Evolutionary conservation across 257 asterid species (phyloP).

Genomic region (Solanum okadae): DNA sequence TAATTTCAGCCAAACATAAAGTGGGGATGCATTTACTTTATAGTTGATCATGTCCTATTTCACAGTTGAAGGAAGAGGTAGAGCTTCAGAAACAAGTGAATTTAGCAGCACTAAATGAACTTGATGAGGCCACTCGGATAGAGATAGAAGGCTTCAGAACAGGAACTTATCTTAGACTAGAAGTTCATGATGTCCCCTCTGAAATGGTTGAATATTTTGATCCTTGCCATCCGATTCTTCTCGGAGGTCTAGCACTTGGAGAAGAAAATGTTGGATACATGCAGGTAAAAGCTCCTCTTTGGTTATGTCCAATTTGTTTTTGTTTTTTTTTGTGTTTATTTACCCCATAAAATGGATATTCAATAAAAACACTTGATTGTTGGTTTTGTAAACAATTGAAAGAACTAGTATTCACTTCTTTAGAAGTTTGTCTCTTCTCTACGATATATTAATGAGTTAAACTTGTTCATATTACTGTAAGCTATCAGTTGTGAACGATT

Average conservation of each 20-base stretch:
- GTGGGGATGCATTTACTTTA: neutral
- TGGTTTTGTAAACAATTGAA: neutral
- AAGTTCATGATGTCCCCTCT: constrained; percentile 73
- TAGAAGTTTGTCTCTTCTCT: neutral
- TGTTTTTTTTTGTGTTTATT: neutral
- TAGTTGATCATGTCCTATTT: neutral
- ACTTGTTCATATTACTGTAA: neutral
- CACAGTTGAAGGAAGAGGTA: constrained; percentile 78
- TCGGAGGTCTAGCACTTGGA: constrained; percentile 88
- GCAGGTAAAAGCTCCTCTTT: constrained; percentile 54
- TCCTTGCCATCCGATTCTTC: constrained; percentile 81
- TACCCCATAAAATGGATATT: neutral
- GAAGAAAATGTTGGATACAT: constrained; percentile 93
- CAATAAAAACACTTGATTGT: neutral
- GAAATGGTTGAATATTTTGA: constrained; percentile 96
- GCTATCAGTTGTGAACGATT: neutral
- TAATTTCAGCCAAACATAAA: neutral
- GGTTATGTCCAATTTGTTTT: neutral
- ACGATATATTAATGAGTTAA: neutral
- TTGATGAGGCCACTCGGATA: constrained; percentile 76
- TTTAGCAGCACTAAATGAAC: constrained; percentile 77
- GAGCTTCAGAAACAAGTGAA: constrained; percentile 78
- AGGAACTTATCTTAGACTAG: constrained; percentile 85
- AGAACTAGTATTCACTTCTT: neutral
- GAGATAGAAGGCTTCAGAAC: constrained; percentile 88